These are phyloP conservation scores for Coprinellus aureogranulatus DNA, from an alignment of 768 basidiomycete species.

Conservation along the genomic window DNA sequence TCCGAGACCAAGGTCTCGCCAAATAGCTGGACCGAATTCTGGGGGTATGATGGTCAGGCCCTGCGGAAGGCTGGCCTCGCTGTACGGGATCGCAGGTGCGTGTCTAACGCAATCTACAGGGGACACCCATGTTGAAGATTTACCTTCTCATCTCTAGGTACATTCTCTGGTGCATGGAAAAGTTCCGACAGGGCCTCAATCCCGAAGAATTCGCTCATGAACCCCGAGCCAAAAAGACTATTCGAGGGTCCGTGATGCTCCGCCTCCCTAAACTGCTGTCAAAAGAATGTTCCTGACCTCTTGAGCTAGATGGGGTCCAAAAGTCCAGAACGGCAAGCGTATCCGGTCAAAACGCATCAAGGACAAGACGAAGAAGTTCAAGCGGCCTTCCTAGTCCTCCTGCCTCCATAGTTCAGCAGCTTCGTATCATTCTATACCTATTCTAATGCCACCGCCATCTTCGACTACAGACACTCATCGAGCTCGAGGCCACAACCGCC, in stretches of 20 bases:
- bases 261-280: background rate
- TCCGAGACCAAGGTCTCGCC: slow-evolving; percentile 61
- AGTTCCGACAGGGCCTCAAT: slow-evolving; percentile 58
- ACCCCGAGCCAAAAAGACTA: slow-evolving; percentile 66
- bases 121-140: background rate
- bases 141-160: slow-evolving; percentile 55
- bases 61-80: slow-evolving; percentile 65
- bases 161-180: slow-evolving; percentile 82
- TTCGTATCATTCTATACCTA: background rate
- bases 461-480: background rate
- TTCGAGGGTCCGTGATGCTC: slow-evolving; percentile 63
- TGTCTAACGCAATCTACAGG: slow-evolving; percentile 7
- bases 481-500: background rate
- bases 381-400: background rate
- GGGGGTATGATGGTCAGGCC: slow-evolving; percentile 54
- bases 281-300: background rate
- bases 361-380: slow-evolving; percentile 25
- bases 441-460: background rate
- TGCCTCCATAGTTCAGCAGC: background rate
- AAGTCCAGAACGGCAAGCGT: slow-evolving; percentile 70
- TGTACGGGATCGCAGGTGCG: slow-evolving; percentile 70
- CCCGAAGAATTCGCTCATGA: slow-evolving; percentile 64
- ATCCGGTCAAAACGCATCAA: slow-evolving; percentile 62
- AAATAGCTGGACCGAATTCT: slow-evolving; percentile 73
- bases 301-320: slow-evolving; percentile 64